phyloP scores from a whole-genome alignment of 345 rosid genomes.

The Turritis glabra region DNA sequence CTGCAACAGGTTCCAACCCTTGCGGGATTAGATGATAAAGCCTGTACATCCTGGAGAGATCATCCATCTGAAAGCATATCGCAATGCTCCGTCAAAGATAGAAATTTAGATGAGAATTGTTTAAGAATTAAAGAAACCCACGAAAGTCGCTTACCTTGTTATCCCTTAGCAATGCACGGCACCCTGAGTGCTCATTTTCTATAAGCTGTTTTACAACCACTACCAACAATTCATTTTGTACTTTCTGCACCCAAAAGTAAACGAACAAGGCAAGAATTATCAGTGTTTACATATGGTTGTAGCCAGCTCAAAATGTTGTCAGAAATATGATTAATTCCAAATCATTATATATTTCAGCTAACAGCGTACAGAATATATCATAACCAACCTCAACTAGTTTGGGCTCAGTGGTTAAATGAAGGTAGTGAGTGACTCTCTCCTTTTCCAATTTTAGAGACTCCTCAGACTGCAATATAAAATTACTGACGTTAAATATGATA shows the following conservation, averaged over 20 bases:
- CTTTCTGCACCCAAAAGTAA: slow-evolving; percentile 40
- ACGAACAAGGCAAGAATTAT: not conserved
- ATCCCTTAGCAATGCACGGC: slow-evolving; percentile 68
- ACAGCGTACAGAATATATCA: not conserved
- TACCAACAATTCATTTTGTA: slow-evolving; percentile 68
- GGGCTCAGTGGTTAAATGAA: slow-evolving; percentile 68
- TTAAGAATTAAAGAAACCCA: not conserved
- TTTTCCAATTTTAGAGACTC: slow-evolving; percentile 78
- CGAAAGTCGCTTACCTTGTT: slow-evolving; percentile 52
- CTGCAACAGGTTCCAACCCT: slow-evolving; percentile 76
- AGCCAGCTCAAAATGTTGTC: not conserved
- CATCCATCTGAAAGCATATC: slow-evolving; percentile 33
- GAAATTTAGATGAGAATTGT: not conserved
- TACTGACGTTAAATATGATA: not conserved
- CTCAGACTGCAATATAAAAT: slow-evolving; percentile 41
- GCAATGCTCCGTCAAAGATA: not conserved
- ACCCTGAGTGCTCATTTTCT: slow-evolving; percentile 89
- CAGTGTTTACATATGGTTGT: not conserved
- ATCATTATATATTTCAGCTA: not conserved
- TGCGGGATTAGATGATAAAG: slow-evolving; percentile 57
- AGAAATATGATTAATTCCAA: not conserved
- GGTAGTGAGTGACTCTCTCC: slow-evolving; percentile 78
- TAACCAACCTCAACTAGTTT: slow-evolving; percentile 53
- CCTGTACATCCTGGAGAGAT: slow-evolving; percentile 85
- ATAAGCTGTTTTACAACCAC: slow-evolving; percentile 54